A percentile compares a stretch with the other conserved stretches of the same genome.
Evolutionary conservation across 208 protist species (phyloP).

Genomic region (Herpetomonas tarakana): DNA sequence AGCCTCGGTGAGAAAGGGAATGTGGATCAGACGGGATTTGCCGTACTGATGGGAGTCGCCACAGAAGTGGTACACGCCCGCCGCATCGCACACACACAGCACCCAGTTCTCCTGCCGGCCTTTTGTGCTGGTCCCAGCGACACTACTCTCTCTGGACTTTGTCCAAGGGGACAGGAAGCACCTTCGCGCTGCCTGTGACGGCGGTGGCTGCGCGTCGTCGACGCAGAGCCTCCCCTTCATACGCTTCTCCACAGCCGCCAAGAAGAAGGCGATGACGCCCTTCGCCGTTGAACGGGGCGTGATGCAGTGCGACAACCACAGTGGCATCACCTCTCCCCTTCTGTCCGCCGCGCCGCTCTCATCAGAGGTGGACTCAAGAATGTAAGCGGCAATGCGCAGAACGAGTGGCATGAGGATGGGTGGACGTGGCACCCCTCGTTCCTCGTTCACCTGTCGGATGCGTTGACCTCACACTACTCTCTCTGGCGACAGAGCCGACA

Average conservation of each 20-base stretch:
- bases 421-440: too few species aligned
- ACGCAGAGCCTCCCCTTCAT: constrained; percentile 27
- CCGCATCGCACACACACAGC: constrained; percentile 33
- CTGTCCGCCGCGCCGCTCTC: neutral
- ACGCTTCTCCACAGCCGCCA: constrained; percentile 27
- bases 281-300: constrained; percentile 22
- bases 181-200: too few species aligned
- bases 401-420: constrained; percentile 1
- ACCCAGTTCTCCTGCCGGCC: constrained; percentile 11
- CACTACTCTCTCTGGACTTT: too few species aligned
- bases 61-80: constrained; percentile 27
- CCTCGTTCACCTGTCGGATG: too few species aligned
- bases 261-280: constrained; percentile 21
- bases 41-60: constrained; percentile 19
- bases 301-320: constrained; percentile 46
- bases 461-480: too few species aligned
- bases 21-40: constrained; percentile 13
- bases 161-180: too few species aligned
- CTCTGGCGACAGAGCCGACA: too few species aligned
- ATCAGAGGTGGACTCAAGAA: neutral
- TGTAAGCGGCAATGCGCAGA: neutral
- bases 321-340: constrained; percentile 4
- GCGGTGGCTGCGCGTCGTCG: too few species aligned
- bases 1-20: constrained; percentile 25
- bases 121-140: too few species aligned